phyloP scores from a whole-genome alignment of 176 grass and related monocot genomes.

The Aegilops bicornis region DNA sequence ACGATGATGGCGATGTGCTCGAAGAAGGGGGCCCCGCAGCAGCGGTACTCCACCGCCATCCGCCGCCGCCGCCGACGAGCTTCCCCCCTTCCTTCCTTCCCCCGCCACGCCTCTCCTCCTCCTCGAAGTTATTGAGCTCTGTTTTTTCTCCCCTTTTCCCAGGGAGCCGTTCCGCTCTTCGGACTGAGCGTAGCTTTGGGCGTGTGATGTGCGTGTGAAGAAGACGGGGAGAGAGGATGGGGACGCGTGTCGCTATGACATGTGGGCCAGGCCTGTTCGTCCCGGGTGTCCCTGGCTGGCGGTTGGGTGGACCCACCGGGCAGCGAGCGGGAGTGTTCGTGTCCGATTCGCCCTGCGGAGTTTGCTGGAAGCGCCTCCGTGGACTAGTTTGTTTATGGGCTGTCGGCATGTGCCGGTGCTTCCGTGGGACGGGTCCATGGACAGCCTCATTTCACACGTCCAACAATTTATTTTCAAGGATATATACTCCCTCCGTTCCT shows the following conservation, averaged over 20 bases:
- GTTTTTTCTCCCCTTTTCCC: background rate
- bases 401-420: too few species aligned
- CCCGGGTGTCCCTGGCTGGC: background rate
- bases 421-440: background rate
- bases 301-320: background rate
- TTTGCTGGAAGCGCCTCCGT: conserved; percentile 4
- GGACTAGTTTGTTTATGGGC: too few species aligned
- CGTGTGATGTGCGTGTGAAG: background rate
- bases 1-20: conserved; percentile 66
- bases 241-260: background rate
- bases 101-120: background rate
- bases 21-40: conserved; percentile 73
- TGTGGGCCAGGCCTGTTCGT: background rate
- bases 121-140: background rate
- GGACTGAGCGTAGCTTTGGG: too few species aligned
- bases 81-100: background rate
- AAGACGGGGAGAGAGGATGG: background rate
- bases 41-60: conserved; percentile 84
- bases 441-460: too few species aligned
- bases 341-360: background rate
- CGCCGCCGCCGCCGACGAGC: background rate
- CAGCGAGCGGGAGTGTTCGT: background rate
- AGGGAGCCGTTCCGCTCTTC: conserved; percentile 13
- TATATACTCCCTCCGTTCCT: too few species aligned
- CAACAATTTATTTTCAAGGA: too few species aligned